Evolutionary conservation across 306 rosid genomes (phyloP), one percentile per base, ranked within the genome.

Genomic region (Quercus engelmannii): DNA sequence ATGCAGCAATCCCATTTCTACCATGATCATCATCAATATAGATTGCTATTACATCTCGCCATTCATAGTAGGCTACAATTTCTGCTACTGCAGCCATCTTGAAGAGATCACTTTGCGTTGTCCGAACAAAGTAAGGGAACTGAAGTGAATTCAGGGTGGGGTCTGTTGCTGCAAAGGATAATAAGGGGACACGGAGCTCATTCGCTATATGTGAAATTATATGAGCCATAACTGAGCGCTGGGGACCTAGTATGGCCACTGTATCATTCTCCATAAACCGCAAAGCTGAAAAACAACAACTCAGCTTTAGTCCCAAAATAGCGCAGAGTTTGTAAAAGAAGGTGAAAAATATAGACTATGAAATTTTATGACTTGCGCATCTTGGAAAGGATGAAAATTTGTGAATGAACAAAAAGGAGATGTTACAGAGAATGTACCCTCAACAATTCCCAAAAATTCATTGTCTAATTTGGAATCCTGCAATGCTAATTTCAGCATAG

Each of bases 171-270:
- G 98, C 26, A 76, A 90, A 92, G 23, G 99, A 91, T 52, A 96
- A 61, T 57, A 96, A 75, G 70, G 99, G 99, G 74, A 91, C 92
- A 75, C 83, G 96, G 80, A 96, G 91, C 86, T 93, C 98, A 41
- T 90, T 90, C 30, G 99, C 97, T 79, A 96, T 91, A 69, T 91
- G 97, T 72, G 97, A 85, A 89, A 96, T 83, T 51, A 87, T 87
- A 89, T 96, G 98, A 85, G 98, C 99, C 43, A 91, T 89, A 73
- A 85, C 91, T 61, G 97, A 95, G 57, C 79, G 81, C 74, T 89
- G 98, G 5, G 99, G 99, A 8, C 99, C 99, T 78, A 96, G 89
- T 83, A 96, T 90, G 26, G 99, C 99, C 80, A 93, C 88, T 11
- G 93, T 85, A 43, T 84, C 86, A 21, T 62, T 83, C 83, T 88